Base-by-base conservation (phyloP, 371 early-diverging fungal species). In the Actinomucor elegans region DNA sequence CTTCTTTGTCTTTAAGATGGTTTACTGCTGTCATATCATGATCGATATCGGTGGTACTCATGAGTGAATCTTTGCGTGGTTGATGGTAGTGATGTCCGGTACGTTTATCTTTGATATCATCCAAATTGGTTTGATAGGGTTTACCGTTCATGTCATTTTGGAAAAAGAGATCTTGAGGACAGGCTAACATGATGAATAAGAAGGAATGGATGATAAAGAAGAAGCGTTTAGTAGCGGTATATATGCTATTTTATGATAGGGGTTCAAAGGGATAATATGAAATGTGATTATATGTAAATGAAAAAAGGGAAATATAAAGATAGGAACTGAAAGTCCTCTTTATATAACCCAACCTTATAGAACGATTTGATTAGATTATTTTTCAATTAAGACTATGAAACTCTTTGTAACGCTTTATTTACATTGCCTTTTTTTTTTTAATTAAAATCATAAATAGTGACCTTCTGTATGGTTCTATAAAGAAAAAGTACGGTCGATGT, bases 1-100 rank as follows among this genome's bases (percentile, higher is more conserved):
- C 66, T 46, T 69, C 69, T 52, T 65, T 69, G n/a, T 65, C 65
- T 58, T 61, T 69, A 11, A 38, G 45, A 31, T 44, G 48, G 26
- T 29, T 24, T n/a, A 42, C 24, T 7, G 48, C 46, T 42, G 60
- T 44, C 14, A 43, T 53, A 11, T 51, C 42, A 31, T 41, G 21
- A 26, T 5, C 41, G 37, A 64, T 55, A 48, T 55, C 37, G 33
- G 32, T 36, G 20, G 35, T 45, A 38, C 35, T 50, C 38, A 57
- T 47, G 23, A 66, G 59, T 15, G 53, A 58, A 41, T 64, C 54
- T 46, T 47, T 64, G 53, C 45, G 61, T 71, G 41, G 45, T 28
- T 44, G 44, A 8, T 52, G 52, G 10, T 32, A 34, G 33, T 48
- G 18, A 34, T 57, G 31, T 49, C 48, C 43, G 18, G 46, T 32